Base-by-base conservation (phyloP, 345 rosid species). In the Linum trigynum region DNA sequence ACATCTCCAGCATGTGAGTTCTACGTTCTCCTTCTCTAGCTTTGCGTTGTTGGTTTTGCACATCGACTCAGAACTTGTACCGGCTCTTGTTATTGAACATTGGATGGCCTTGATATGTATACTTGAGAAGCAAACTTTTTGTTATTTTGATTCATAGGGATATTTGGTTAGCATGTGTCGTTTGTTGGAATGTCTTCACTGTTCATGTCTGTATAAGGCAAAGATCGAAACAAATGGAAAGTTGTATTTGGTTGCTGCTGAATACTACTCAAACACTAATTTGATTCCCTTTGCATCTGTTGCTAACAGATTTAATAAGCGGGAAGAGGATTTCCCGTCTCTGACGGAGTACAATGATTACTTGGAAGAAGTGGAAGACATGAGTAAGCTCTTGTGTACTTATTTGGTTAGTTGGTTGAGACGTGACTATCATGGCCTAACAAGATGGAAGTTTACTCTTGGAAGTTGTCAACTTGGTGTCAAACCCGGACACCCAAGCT, bases 311-410 rank as follows among this genome's bases (percentile, higher is more conserved):
- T 95, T 61, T 77, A 95, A 95, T 71, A 95, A 82, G 80, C 80
- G 92, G 69, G 91, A 89, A 76, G 96, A 90, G 5, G 97, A 89
- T 79, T 95, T 91, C 65, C 78, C 87, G 38, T 83, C 90, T 48
- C 55, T 91, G 71, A 80, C 48, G 63, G 99, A 89, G 68, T 95
- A 91, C 77, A 89, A 91, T 75, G 94, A 95, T 81, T 91, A 87
- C 77, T 81, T 91, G 82, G 98, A 91, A 77, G 91, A 89, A 74
- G 96, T 95, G 50, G 99, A 95, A 81, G 88, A 88, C 67, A 91
- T 95, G 95, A 75, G 99, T 95, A 74, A 66, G 92, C 74, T 63
- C 59, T 64, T 2, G 11, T 42, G 45, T 7, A 4, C 7, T 42
- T 56, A 14, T 17, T 3, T 2, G 42, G 9, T 6, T 4, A 9